phyloP scores from a whole-genome alignment of 1,139 yeast genomes.

The Blastobotrys malaysiensis region DNA sequence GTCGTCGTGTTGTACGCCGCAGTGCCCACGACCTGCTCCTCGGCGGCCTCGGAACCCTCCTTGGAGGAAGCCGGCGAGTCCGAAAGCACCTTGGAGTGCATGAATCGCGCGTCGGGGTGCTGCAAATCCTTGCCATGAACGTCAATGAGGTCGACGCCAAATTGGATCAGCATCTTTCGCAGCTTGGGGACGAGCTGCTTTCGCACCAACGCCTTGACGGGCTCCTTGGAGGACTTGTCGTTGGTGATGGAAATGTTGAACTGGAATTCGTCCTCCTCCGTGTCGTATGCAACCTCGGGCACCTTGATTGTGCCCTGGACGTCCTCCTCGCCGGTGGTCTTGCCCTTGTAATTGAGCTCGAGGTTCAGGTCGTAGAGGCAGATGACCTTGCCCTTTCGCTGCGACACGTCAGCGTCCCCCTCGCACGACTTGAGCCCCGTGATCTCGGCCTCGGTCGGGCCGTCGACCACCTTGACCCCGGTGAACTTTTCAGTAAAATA shows the following conservation, averaged over 20 bases:
- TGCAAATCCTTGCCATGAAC: slow-evolving; percentile 86
- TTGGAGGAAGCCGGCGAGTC: slow-evolving; percentile 21
- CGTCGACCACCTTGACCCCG: slow-evolving; percentile 41
- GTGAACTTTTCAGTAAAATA: slow-evolving; percentile 62
- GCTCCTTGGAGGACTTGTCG: slow-evolving; percentile 46
- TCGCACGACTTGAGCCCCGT: slow-evolving; percentile 62
- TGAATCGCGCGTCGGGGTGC: slow-evolving; percentile 66
- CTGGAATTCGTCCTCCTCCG: slow-evolving; percentile 77
- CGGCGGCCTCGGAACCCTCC: slow-evolving; percentile 19
- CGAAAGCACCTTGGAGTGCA: slow-evolving; percentile 14
- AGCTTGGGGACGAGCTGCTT: slow-evolving; percentile 62
- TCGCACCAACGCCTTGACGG: slow-evolving; percentile 50
- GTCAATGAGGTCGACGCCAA: slow-evolving; percentile 71
- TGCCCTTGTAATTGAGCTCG: slow-evolving; percentile 56
- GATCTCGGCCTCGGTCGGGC: slow-evolving; percentile 41
- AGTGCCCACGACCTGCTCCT: slow-evolving; percentile 40
- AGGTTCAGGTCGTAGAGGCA: slow-evolving; percentile 79
- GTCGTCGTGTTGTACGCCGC: slow-evolving; percentile 67
- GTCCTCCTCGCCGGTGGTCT: slow-evolving; percentile 36
- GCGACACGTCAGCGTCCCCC: slow-evolving; percentile 96
- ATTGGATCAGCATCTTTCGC: slow-evolving; percentile 51
- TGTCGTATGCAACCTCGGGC: slow-evolving; percentile 95
- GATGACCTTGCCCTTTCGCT: slow-evolving; percentile 93
- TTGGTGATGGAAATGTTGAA: slow-evolving; percentile 67
- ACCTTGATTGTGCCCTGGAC: slow-evolving; percentile 63